phyloP scores from a whole-genome alignment of 2,329 filamentous ascomycete genomes.

The Aspergillus felis region DNA sequence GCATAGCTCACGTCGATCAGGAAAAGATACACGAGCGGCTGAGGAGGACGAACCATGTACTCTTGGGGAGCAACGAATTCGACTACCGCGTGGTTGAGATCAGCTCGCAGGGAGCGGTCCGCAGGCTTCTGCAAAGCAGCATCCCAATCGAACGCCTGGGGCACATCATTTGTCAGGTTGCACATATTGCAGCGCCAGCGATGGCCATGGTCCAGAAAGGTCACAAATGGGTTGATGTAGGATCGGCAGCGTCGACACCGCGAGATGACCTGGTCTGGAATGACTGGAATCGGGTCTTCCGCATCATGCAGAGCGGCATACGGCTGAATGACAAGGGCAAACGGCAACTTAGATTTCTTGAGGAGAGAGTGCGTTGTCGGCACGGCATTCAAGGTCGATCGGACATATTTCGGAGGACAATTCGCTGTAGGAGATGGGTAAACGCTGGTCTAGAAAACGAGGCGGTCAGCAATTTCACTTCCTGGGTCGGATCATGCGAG shows the following conservation, averaged over 20 bases:
- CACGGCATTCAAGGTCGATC: slow-evolving; percentile 90
- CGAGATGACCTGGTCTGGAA: slow-evolving; percentile 96
- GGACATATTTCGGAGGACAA: slow-evolving; percentile 88
- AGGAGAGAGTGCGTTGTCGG: slow-evolving; percentile 88
- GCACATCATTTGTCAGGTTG: slow-evolving; percentile 96
- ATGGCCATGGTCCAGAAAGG: slow-evolving; percentile 94
- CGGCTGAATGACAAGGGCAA: slow-evolving; percentile 92
- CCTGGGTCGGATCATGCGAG: neutral
- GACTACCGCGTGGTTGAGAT: slow-evolving; percentile 93
- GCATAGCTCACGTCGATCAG: slow-evolving; percentile 91
- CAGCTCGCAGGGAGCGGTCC: slow-evolving; percentile 85
- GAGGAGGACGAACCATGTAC: slow-evolving; percentile 97
- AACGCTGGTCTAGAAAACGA: slow-evolving; percentile 66
- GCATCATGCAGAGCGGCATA: slow-evolving; percentile 90
- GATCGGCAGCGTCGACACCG: slow-evolving; percentile 92
- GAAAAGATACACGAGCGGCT: slow-evolving; percentile 93
- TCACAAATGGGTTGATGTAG: slow-evolving; percentile 97
- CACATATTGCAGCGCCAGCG: slow-evolving; percentile 99
- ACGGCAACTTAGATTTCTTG: slow-evolving; percentile 95
- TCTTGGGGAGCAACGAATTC: slow-evolving; percentile 98
- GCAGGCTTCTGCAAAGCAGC: slow-evolving; percentile 83
- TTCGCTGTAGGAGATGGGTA: slow-evolving; percentile 89
- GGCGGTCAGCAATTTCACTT: slow-evolving; percentile 37
- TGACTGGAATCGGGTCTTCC: slow-evolving; percentile 84
- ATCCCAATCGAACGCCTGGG: slow-evolving; percentile 99